phyloP scores from a whole-genome alignment of 78 protist species.

The Polysphondylium violaceum region DNA sequence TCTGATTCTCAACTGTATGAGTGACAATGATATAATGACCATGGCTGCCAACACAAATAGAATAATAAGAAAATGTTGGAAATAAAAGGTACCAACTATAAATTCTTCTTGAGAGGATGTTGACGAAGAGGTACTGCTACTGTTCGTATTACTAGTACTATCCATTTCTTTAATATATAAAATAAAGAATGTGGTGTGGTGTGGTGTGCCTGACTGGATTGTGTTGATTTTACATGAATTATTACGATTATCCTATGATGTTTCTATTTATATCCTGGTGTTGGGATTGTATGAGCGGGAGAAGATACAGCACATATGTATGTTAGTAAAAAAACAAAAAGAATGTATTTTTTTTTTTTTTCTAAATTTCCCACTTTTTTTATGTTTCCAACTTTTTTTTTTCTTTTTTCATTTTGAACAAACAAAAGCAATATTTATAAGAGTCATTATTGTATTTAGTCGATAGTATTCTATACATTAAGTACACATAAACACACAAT shows the following conservation, averaged over 20 bases:
- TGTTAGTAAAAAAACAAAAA: no score
- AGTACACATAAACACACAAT: not conserved
- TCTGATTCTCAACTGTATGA: conserved; percentile 49
- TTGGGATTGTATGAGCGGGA: no score
- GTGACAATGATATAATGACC: conserved; percentile 39
- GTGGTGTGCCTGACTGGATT: no score
- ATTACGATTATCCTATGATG: no score
- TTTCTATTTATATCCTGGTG: no score
- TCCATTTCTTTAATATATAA: not conserved
- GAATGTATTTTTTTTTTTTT: not conserved
- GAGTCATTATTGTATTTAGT: no score
- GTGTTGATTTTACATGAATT: no score
- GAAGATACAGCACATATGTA: no score
- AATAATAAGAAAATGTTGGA: conserved; percentile 29
- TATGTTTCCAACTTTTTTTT: not conserved
- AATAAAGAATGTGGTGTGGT: no score
- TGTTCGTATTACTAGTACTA: not conserved
- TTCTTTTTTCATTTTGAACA: not conserved
- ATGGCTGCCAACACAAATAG: conserved; percentile 22
- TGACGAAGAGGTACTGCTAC: not conserved
- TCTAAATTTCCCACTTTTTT: not conserved
- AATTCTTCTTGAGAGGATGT: not conserved
- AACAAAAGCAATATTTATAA: not conserved
- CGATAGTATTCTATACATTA: no score
- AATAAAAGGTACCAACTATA: conserved; percentile 8